Evolutionary conservation across 2,329 filamentous ascomycete genomes (phyloP).

Genomic region (Arthrobotrys iridis): DNA sequence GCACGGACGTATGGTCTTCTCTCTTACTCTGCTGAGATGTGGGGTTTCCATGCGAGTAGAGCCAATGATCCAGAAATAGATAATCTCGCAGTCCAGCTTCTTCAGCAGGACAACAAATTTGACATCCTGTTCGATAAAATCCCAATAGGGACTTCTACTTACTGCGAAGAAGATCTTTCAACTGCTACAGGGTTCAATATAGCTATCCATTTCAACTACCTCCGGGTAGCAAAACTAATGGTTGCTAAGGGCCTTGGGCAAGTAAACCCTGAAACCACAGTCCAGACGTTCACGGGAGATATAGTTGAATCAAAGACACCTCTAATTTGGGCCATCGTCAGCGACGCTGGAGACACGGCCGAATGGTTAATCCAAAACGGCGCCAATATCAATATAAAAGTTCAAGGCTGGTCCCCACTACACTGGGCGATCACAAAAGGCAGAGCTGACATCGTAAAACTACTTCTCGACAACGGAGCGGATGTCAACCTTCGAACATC

Average conservation of each 20-base stretch:
- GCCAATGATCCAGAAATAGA: constrained; percentile 3
- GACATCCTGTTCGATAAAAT: not conserved
- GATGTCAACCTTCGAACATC: not conserved
- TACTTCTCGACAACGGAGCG: constrained; percentile 19
- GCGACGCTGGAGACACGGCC: not conserved
- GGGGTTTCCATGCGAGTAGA: constrained; percentile 26
- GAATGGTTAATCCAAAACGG: constrained; percentile 15
- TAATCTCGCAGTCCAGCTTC: constrained; percentile 11
- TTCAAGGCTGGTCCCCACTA: constrained; percentile 5
- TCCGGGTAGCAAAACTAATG: constrained; percentile 9
- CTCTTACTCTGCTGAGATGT: constrained; percentile 24
- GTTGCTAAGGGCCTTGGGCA: not conserved
- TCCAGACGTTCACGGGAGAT: not conserved
- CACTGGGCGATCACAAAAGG: constrained; percentile 18
- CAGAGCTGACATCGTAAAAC: not conserved
- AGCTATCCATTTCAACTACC: constrained; percentile 22
- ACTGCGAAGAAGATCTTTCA: constrained; percentile 2
- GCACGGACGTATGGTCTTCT: constrained; percentile 11
- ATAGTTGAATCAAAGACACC: constrained; percentile 1
- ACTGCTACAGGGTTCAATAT: constrained; percentile 12
- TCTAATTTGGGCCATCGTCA: constrained; percentile 19
- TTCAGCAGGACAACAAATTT: not conserved
- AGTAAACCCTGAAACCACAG: not conserved
- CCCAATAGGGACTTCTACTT: not conserved
- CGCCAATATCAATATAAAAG: constrained; percentile 6